Evolutionary conservation across 2,329 filamentous ascomycete genomes (phyloP).

Genomic region (Harringtonia lauricola): DNA sequence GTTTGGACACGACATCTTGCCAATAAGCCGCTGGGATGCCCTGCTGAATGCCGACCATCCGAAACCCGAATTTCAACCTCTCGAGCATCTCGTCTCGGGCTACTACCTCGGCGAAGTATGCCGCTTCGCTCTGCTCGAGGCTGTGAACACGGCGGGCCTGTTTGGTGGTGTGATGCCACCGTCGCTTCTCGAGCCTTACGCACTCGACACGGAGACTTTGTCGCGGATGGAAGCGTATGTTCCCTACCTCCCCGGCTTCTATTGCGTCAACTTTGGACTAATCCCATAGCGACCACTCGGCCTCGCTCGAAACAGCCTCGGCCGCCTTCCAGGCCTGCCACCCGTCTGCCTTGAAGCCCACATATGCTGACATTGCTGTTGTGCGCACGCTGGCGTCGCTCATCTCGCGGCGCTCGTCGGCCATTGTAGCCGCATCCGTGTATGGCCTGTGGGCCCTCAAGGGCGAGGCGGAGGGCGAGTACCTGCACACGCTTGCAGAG

Average conservation of each 20-base stretch:
- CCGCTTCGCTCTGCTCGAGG: constrained; percentile 46
- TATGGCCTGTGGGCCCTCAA: constrained; percentile 48
- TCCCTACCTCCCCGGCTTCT: neutral
- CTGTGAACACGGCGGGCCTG: constrained; percentile 40
- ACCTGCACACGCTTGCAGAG: constrained; percentile 9
- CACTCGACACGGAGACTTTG: constrained; percentile 49
- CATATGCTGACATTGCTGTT: constrained; percentile 34
- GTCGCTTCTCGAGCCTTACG: constrained; percentile 40
- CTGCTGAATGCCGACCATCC: constrained; percentile 40
- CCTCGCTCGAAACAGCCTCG: constrained; percentile 28
- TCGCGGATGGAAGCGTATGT: constrained; percentile 46
- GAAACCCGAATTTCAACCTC: constrained; percentile 48
- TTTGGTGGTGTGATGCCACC: constrained; percentile 46
- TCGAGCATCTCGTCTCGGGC: constrained; percentile 53
- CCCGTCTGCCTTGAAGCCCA: constrained; percentile 30
- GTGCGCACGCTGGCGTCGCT: constrained; percentile 42
- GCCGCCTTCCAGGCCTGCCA: constrained; percentile 38
- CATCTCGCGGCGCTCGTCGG: constrained; percentile 46
- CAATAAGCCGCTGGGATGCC: constrained; percentile 50
- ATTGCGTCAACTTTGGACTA: neutral
- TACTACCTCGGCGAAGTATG: constrained; percentile 58
- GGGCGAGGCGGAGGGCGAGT: constrained; percentile 38
- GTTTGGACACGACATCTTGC: constrained; percentile 49
- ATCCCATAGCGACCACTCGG: neutral
- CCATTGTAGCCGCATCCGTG: constrained; percentile 46